Evolutionary conservation across 2,329 filamentous ascomycete species (phyloP), one percentile per base, ranked within the genome.

Genomic region (Cytospora chrysosperma): DNA sequence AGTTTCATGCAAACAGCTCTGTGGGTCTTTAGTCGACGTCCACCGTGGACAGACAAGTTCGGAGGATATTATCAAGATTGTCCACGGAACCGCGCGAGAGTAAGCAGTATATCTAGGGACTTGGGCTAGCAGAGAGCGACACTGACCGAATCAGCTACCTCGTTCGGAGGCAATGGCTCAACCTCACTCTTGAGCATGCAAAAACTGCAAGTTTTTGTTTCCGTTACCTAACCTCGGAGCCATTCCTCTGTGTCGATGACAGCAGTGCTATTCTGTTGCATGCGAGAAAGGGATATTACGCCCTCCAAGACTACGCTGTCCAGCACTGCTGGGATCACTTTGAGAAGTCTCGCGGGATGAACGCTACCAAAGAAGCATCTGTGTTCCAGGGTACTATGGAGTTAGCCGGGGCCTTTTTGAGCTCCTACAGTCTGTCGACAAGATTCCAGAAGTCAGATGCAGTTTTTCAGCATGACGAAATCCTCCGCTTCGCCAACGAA

Each of bases 171-270:
- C 24, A 3, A 6, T 57, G 37, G 55, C 15, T 57, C 37, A 32
- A 57, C 19, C 19, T 1, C 24, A 8, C 9, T 4, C 26, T 57
- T 7, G 55, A 49, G 37, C 55, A 57, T 49, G 55, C 55, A 26
- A 26, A 57, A 17, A 21, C 40, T 24, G 55, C 55, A 26, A 57
- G 19, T 17, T 57, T 57, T n/a, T 57, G 55, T 21, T 49, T 57
- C 2, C 40, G 26, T 7, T 57, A 57, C 26, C 40, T 57, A 2
- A 57, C 27, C 7, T 57, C 55, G 2, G 3, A 24, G 26, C 40
- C 55, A 10, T 57, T 57, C 27, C 21, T 26, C 24, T 51, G 49
- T 17, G 6, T 26, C 12, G 55, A 40, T 19, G 37, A 40, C 19
- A 10, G n/a, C 37, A 4, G 1, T 3, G 2, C 12, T 24, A 24